Conservation (phyloP, 306 rosid genomes). For the Sicyos edulis region DNA sequence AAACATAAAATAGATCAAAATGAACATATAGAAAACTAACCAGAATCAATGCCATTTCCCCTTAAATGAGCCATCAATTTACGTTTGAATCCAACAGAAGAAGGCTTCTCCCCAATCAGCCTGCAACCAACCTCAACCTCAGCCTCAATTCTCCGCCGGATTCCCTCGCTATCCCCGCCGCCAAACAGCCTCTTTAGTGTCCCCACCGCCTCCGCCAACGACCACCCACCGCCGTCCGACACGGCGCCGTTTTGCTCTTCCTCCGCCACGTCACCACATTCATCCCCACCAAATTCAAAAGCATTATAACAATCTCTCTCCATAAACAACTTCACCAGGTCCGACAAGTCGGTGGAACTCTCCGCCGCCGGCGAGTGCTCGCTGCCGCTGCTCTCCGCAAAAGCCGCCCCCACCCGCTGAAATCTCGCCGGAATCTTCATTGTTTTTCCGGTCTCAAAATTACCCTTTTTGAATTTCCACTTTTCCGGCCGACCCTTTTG, state of each 20-base stretch:
- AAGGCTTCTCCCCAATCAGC: conserved; percentile 25
- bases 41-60: conserved; percentile 66
- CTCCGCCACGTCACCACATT: conserved; percentile 11
- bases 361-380: conserved; percentile 71
- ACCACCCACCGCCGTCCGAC: conserved; percentile 20
- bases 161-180: conserved; percentile 18
- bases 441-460: not conserved
- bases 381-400: conserved; percentile 82
- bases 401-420: conserved; percentile 62
- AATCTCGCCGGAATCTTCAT: conserved; percentile 57
- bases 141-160: conserved; percentile 29
- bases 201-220: conserved; percentile 43
- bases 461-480: not conserved
- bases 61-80: conserved; percentile 54
- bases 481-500: not conserved
- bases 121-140: conserved; percentile 37
- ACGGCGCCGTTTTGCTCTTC: conserved; percentile 27
- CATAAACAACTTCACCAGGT: conserved; percentile 72
- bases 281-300: not conserved
- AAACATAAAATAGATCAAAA: no score
- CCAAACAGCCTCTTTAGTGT: conserved; percentile 32
- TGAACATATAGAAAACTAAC: conserved; percentile 26
- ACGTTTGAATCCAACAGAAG: conserved; percentile 49
- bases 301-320: conserved; percentile 33
- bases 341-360: conserved; percentile 51